phyloP scores from a whole-genome alignment of 2,329 filamentous ascomycete species.

The Lachnellula suecica region DNA sequence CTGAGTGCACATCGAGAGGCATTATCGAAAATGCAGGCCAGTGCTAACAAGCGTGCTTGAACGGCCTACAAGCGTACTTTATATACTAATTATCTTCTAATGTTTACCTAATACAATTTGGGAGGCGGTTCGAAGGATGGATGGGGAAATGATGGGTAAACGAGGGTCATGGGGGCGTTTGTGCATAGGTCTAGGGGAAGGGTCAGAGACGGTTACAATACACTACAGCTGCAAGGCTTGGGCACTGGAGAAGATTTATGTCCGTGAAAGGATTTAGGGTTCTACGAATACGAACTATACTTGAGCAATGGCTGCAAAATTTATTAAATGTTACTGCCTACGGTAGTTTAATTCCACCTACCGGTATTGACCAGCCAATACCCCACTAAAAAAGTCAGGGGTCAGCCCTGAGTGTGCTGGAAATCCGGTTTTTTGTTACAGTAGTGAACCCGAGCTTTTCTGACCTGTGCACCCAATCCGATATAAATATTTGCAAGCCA shows the following conservation, averaged over 20 bases:
- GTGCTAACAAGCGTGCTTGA: conserved; percentile 23
- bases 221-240: neutral
- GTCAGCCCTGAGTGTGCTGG: neutral
- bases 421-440: neutral
- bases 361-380: too few species aligned
- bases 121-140: neutral
- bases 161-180: neutral
- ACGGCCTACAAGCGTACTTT: neutral
- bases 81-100: conserved; percentile 3
- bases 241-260: neutral
- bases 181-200: neutral
- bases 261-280: neutral
- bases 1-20: conserved; percentile 76
- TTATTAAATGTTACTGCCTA: too few species aligned
- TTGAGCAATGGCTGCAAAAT: neutral
- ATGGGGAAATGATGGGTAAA: neutral
- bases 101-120: conserved; percentile 1
- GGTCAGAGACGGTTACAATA: neutral
- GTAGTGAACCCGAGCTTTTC: too few species aligned
- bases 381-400: too few species aligned
- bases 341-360: too few species aligned
- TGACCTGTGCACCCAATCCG: too few species aligned
- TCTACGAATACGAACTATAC: neutral
- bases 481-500: too few species aligned
- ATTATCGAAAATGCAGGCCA: conserved; percentile 72